Conservation (phyloP, 371 early-diverging fungal species). For the Mortierella sp. region DNA sequence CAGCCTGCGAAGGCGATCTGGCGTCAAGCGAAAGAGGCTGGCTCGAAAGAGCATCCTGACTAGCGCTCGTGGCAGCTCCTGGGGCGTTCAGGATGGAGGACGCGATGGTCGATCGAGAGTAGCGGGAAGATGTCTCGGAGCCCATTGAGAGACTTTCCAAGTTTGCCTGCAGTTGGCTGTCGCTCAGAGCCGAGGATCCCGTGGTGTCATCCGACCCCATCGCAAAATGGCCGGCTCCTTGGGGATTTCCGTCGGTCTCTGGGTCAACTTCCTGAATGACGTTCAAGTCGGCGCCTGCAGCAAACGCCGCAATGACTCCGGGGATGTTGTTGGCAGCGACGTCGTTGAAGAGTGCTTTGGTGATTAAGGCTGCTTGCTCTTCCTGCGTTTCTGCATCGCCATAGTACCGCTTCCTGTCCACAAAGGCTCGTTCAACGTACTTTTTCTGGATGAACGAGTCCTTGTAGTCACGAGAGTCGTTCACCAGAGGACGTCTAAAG, state of each 20-base stretch:
- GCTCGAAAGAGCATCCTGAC: constrained; percentile 4
- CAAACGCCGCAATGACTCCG: constrained; percentile 42
- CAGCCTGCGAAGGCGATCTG: constrained; percentile 3
- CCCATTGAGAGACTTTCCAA: constrained; percentile 13
- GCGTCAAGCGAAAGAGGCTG: constrained; percentile 1
- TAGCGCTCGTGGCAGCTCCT: neutral
- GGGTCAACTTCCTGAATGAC: constrained; percentile 30
- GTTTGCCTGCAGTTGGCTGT: constrained; percentile 15
- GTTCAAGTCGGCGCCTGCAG: constrained; percentile 52
- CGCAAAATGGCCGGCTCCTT: constrained; percentile 13
- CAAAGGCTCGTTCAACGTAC: constrained; percentile 62
- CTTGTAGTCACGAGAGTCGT: constrained; percentile 58
- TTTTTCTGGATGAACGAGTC: constrained; percentile 63
- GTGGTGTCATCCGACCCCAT: constrained; percentile 17
- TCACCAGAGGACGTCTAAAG: constrained; percentile 37
- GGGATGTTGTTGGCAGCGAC: constrained; percentile 32
- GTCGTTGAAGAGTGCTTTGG: constrained; percentile 45
- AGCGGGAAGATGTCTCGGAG: constrained; percentile 18
- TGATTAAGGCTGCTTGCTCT: constrained; percentile 13
- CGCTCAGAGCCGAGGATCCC: constrained; percentile 12
- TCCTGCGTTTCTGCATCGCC: neutral
- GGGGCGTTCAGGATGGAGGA: constrained; percentile 24
- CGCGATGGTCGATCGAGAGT: constrained; percentile 35
- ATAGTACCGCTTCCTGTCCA: constrained; percentile 47
- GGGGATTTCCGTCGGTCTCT: constrained; percentile 8